These are phyloP conservation scores for Trichomonas vaginalis DNA, from an alignment of 208 protist species.

Conservation along the genomic window DNA sequence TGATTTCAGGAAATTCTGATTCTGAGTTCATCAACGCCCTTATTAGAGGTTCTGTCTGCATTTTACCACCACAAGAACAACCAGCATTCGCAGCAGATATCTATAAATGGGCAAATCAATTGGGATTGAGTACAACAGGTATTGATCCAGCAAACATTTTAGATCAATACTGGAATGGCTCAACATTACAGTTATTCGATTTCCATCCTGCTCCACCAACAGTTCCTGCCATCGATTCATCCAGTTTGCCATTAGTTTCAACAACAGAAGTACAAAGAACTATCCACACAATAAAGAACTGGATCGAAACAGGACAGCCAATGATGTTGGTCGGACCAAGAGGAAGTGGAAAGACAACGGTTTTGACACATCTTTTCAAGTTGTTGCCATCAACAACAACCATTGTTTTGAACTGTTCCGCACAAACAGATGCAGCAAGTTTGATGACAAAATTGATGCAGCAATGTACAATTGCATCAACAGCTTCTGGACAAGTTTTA, in stretches of 20 bases:
- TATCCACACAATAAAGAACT: constrained; percentile 64
- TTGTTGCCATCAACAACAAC: background rate
- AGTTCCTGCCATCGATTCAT: constrained; percentile 45
- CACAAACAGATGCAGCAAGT: background rate
- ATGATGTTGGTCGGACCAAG: constrained; percentile 7
- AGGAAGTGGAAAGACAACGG: background rate
- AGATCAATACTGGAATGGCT: constrained; percentile 17
- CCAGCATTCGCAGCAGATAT: background rate
- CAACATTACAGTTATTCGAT: background rate
- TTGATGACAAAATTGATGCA: constrained; percentile 41
- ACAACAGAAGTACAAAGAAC: constrained; percentile 75
- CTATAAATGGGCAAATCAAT: background rate
- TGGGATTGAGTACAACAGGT: background rate
- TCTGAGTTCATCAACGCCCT: background rate
- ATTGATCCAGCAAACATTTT: background rate
- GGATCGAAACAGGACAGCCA: constrained; percentile 58
- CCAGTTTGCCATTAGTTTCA: constrained; percentile 36
- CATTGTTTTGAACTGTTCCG: background rate
- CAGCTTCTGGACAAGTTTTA: constrained; percentile 69
- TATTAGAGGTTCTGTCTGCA: background rate
- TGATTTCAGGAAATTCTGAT: background rate
- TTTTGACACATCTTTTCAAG: background rate
- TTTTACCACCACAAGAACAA: background rate
- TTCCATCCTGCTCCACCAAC: background rate
- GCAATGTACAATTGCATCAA: constrained; percentile 65